Evolutionary conservation across 2,329 filamentous ascomycete species (phyloP).

Genomic region (Botrytis fabae): DNA sequence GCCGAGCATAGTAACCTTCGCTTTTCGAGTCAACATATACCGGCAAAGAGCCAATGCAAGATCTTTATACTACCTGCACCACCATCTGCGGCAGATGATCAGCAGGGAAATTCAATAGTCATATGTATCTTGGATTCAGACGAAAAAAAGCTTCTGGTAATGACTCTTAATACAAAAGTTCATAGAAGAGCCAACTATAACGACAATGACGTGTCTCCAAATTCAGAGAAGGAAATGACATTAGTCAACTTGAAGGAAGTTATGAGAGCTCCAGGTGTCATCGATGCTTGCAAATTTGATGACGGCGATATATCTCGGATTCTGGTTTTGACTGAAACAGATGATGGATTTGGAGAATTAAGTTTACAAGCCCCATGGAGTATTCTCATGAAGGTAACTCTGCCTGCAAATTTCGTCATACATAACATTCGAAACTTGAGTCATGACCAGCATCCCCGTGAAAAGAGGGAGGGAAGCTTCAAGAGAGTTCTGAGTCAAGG

Average conservation of each 20-base stretch:
- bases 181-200: constrained; percentile 30
- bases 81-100: constrained; percentile 54
- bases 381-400: constrained; percentile 62
- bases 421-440: constrained; percentile 62
- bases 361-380: constrained; percentile 78
- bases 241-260: constrained; percentile 35
- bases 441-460: constrained; percentile 52
- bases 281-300: constrained; percentile 70
- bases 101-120: constrained; percentile 56
- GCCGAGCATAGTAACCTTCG: constrained; percentile 61
- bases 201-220: constrained; percentile 30
- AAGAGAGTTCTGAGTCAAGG: constrained; percentile 48
- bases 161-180: constrained; percentile 57
- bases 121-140: constrained; percentile 70
- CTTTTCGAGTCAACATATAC: constrained; percentile 56
- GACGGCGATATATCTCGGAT: constrained; percentile 69
- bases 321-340: constrained; percentile 66
- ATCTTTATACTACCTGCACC: constrained; percentile 69
- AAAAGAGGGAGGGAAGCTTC: constrained; percentile 54
- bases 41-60: constrained; percentile 56
- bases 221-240: constrained; percentile 39
- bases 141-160: constrained; percentile 66
- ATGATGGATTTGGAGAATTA: constrained; percentile 63
- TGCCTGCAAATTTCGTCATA: constrained; percentile 58
- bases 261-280: constrained; percentile 60